Percentiles rank a stretch among this genome's conserved stretches.
phyloP scores from a whole-genome alignment of 768 basidiomycete species.

The Boletus barrowsii region DNA sequence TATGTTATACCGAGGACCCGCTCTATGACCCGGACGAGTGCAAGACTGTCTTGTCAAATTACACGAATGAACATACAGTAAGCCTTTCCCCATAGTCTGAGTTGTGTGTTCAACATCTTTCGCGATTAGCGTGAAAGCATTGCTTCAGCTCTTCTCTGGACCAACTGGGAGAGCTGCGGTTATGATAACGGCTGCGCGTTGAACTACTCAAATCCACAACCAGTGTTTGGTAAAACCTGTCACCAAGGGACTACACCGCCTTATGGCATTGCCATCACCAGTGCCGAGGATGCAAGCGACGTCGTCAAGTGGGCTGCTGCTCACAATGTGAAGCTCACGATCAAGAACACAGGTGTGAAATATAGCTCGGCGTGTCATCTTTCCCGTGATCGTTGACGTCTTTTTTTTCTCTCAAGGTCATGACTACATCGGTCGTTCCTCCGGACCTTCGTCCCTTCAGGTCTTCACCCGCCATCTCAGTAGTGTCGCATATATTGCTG shows the following conservation, averaged over 20 bases:
- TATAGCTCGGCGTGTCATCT: background rate
- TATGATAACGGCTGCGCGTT: conserved; percentile 11
- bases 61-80: conserved; percentile 8
- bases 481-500: conserved; percentile 1
- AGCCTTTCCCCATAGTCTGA: background rate
- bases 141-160: conserved; percentile 18
- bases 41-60: conserved; percentile 7
- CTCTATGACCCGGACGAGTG: conserved; percentile 9
- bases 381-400: background rate
- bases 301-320: conserved; percentile 16
- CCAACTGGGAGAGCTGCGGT: conserved; percentile 21
- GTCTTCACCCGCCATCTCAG: conserved; percentile 15
- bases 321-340: conserved; percentile 13
- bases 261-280: conserved; percentile 13
- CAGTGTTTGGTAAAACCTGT: conserved; percentile 5
- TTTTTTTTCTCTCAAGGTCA: conserved; percentile 1
- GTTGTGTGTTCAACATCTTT: too few relatives aligned
- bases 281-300: conserved; percentile 16
- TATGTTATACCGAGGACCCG: background rate
- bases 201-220: conserved; percentile 18
- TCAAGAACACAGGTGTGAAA: conserved; percentile 20
- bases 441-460: conserved; percentile 17
- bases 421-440: conserved; percentile 17
- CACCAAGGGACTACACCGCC: conserved; percentile 17
- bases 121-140: conserved; percentile 11